Conservation (phyloP, 2,329 filamentous ascomycete species). For the Daldinia eschscholtzii region DNA sequence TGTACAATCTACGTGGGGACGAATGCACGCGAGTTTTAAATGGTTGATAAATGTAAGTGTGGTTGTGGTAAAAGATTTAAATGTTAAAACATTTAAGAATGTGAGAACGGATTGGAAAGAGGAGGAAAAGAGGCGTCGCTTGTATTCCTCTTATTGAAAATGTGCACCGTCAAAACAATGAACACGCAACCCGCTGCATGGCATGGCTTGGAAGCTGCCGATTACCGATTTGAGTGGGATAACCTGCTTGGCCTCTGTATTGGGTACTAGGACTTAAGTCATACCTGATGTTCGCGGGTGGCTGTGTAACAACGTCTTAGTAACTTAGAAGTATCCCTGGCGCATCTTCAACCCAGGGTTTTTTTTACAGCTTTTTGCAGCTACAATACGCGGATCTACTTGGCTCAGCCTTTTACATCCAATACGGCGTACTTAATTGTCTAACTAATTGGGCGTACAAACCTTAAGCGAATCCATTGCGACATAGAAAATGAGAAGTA, state of each 20-base stretch:
- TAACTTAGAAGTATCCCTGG: not conserved
- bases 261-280: slow-evolving; percentile 23
- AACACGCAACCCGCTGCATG: slow-evolving; percentile 43
- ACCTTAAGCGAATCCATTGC: not conserved
- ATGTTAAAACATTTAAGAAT: slow-evolving; percentile 14
- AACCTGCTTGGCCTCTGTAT: slow-evolving; percentile 27
- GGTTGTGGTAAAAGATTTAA: slow-evolving; percentile 7
- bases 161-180: slow-evolving; percentile 15
- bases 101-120: slow-evolving; percentile 3
- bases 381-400: not conserved
- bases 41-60: not conserved
- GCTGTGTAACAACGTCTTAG: slow-evolving; percentile 30
- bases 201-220: slow-evolving; percentile 42
- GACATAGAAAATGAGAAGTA: not conserved
- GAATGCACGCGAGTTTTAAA: not conserved
- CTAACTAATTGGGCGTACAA: not conserved
- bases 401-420: not conserved
- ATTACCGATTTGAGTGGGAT: slow-evolving; percentile 33
- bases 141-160: slow-evolving; percentile 31
- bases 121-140: slow-evolving; percentile 13
- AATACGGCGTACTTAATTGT: not conserved
- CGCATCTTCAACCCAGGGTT: not conserved
- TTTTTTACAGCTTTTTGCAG: not conserved
- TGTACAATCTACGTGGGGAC: slow-evolving; percentile 10
- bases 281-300: slow-evolving; percentile 24